phyloP scores from a whole-genome alignment of 768 basidiomycete species.

The Coprinopsis strossmayeri region DNA sequence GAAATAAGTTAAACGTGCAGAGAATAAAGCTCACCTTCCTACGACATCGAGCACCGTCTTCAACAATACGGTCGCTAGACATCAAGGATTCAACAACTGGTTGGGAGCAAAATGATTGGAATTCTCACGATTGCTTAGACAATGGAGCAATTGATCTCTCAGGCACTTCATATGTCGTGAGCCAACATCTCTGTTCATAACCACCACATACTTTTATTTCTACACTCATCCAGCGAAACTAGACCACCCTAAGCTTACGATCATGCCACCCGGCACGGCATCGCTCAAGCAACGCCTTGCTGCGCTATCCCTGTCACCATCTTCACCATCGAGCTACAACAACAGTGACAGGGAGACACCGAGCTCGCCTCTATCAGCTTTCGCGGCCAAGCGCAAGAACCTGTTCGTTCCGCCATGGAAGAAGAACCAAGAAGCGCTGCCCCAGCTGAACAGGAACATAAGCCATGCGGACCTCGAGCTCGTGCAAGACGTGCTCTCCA shows the following conservation, averaged over 20 bases:
- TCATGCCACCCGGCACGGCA: conserved; percentile 23
- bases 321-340: conserved; percentile 37
- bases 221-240: background rate
- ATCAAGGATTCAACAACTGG: no score
- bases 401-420: conserved; percentile 39
- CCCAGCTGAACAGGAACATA: conserved; percentile 17
- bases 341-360: background rate
- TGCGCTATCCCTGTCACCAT: conserved; percentile 49
- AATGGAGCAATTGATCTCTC: no score
- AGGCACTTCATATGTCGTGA: no score
- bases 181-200: background rate
- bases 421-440: conserved; percentile 27
- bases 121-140: no score
- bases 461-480: conserved; percentile 48
- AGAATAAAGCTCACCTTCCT: no score
- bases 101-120: no score
- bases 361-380: background rate
- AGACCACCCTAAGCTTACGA: no score
- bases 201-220: background rate
- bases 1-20: no score
- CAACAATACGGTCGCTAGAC: no score
- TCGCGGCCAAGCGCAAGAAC: conserved; percentile 1
- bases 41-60: no score
- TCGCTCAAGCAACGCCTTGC: conserved; percentile 64
- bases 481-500: conserved; percentile 59